phyloP scores from a whole-genome alignment of 2,329 filamentous ascomycete genomes.

The Stagonosporopsis vannaccii region DNA sequence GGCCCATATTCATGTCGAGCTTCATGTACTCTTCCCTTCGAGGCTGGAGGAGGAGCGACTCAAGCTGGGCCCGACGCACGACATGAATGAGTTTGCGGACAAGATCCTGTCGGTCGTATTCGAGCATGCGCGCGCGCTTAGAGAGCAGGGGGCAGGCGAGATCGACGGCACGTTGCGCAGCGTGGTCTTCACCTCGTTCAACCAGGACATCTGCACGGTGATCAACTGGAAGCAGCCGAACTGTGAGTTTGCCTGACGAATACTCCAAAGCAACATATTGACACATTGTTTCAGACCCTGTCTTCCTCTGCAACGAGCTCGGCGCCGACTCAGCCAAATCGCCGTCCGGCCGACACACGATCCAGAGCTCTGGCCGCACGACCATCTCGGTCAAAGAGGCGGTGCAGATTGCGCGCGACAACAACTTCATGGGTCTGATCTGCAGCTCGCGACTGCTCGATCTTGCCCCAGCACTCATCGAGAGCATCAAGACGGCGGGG shows the following conservation, averaged over 20 bases:
- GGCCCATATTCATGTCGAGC: conserved; percentile 81
- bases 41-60: conserved; percentile 73
- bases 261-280: conserved; percentile 12
- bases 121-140: conserved; percentile 79
- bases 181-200: conserved; percentile 94
- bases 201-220: conserved; percentile 86
- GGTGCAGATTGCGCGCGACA: conserved; percentile 89
- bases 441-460: conserved; percentile 82
- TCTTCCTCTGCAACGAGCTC: conserved; percentile 93
- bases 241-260: conserved; percentile 59
- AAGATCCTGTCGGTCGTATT: conserved; percentile 85
- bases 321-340: conserved; percentile 64
- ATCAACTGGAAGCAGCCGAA: conserved; percentile 99
- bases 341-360: conserved; percentile 46
- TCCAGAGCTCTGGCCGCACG: conserved; percentile 70
- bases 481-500: conserved; percentile 93
- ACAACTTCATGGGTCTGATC: conserved; percentile 98
- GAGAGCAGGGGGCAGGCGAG: conserved; percentile 62
- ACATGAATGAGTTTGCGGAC: conserved; percentile 89
- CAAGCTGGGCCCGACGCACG: conserved; percentile 75
- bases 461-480: conserved; percentile 89
- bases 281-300: conserved; percentile 67
- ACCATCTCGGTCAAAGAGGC: conserved; percentile 93
- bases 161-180: conserved; percentile 76
- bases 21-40: conserved; percentile 90